Percentiles rank a stretch among this genome's conserved stretches.
These are phyloP conservation scores for Vigna mungo DNA, from an alignment of 306 rosid genomes.

Conservation along the genomic window DNA sequence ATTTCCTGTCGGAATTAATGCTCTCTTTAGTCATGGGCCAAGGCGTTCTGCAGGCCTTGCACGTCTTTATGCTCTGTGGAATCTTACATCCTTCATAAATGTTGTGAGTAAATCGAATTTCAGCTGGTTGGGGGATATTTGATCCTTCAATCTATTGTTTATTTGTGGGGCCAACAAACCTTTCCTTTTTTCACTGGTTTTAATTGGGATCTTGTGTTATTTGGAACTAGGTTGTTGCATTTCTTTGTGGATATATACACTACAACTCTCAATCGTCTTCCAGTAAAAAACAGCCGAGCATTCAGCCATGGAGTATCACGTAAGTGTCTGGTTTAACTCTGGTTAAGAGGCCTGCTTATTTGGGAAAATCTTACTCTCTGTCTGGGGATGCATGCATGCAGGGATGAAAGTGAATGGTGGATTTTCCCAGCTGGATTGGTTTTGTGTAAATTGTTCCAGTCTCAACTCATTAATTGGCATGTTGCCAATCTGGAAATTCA, in stretches of 20 bases:
- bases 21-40: constrained; percentile 98
- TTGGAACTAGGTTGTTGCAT: constrained; percentile 78
- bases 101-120: constrained; percentile 70
- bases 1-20: constrained; percentile 98
- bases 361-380: constrained; percentile 27
- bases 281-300: constrained; percentile 63
- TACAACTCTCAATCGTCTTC: constrained; percentile 67
- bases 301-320: constrained; percentile 94
- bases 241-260: constrained; percentile 91
- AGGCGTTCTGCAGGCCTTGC: constrained; percentile 98
- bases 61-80: constrained; percentile 94
- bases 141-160: background rate
- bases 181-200: constrained; percentile 4
- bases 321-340: constrained; percentile 53
- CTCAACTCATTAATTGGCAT: constrained; percentile 95
- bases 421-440: constrained; percentile 84
- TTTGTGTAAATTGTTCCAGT: constrained; percentile 85
- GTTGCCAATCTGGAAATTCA: constrained; percentile 98
- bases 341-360: background rate
- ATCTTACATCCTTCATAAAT: constrained; percentile 81
- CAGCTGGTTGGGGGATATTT: constrained; percentile 31
- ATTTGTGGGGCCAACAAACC: background rate
- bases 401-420: constrained; percentile 99
- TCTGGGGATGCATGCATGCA: constrained; percentile 75
- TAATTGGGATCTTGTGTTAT: constrained; percentile 25